These are phyloP conservation scores for Pythium pectinolyticum DNA, from an alignment of 352 stramenopile species.

Conservation along the genomic window DNA sequence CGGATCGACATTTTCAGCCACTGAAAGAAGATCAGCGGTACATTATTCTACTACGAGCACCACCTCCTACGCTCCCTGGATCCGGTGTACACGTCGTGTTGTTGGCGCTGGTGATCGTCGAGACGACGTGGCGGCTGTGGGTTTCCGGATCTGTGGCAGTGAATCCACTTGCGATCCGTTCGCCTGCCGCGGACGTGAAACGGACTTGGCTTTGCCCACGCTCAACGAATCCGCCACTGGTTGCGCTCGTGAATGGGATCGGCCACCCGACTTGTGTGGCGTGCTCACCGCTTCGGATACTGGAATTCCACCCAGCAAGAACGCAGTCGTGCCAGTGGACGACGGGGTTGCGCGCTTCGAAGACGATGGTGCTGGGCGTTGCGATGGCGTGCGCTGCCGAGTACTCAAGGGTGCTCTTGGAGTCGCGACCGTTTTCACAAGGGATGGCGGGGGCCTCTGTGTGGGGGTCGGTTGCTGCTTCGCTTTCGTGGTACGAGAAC, in stretches of 20 bases:
- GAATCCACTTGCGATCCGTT: background rate
- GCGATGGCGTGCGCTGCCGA: background rate
- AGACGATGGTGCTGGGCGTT: background rate
- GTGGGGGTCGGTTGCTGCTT: background rate
- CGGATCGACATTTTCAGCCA: no score
- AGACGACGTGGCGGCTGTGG: background rate
- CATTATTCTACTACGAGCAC: no score
- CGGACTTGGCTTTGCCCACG: slow-evolving; percentile 2
- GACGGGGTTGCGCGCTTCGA: background rate
- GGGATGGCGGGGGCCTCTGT: background rate
- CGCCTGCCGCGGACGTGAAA: background rate
- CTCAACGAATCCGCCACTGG: background rate
- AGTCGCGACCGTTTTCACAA: background rate
- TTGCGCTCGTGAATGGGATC: background rate
- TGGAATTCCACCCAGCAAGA: background rate
- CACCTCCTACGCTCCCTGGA: background rate
- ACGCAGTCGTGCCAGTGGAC: background rate
- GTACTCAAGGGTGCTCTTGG: background rate
- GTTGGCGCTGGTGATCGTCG: background rate
- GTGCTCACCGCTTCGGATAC: background rate
- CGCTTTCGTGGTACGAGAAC: no score
- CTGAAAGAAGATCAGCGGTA: no score
- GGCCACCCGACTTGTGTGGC: background rate
- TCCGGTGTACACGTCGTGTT: background rate
- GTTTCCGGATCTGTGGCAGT: slow-evolving; percentile 7